Base-by-base conservation (phyloP, 2,329 filamentous ascomycete species). In the Pseudocercospora ulei region DNA sequence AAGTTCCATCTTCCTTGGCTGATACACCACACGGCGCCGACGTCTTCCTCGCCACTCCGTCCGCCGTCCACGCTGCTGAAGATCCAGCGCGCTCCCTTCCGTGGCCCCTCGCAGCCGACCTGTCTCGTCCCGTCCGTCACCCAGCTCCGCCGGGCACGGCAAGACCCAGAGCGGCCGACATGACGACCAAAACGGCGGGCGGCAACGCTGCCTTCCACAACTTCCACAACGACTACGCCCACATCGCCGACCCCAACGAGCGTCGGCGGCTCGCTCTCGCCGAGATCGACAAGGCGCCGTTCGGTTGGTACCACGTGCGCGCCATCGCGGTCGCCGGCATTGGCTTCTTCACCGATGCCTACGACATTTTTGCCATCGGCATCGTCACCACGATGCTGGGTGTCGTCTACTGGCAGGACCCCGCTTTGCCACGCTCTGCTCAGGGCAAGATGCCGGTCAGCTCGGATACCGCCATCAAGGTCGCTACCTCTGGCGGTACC, bases 281-380 rank as follows among this genome's bases (percentile, higher is more conserved):
- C 23, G 80, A 87, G 62, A 80, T 88, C 51, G 82, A 88, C 66
- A 80, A 80, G 65, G 82, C 81, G 6, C 78, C 78, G 3, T 87
- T 88, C 45, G 80, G 82, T 55, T 88, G 82, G 82, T 84, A 86
- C 58, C 83, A 90, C 56, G 74, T 87, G 42, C 74, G 82, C 25
- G 80, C 82, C 41, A 73, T 82, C 38, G 65, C 82, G 5, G 82
- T 88, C 14, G 82, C 82, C 18, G 83, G 84, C 53, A 80, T 88
- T 46, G 84, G 83, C 52, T 90, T 92, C 74, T 90, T 90, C 64
- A 88, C 83, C 9, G 84, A 88, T 58, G 81, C 81, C 7, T 88
- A 87, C 63, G 58, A 61, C 41, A 83, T 86, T 65, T 90, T 90
- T 61, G 77, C 79, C 56, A 79, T 81, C 51, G 80, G 77, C 48